Conservation (phyloP, 176 grass and related monocot genomes). For the Zea luxurians region DNA sequence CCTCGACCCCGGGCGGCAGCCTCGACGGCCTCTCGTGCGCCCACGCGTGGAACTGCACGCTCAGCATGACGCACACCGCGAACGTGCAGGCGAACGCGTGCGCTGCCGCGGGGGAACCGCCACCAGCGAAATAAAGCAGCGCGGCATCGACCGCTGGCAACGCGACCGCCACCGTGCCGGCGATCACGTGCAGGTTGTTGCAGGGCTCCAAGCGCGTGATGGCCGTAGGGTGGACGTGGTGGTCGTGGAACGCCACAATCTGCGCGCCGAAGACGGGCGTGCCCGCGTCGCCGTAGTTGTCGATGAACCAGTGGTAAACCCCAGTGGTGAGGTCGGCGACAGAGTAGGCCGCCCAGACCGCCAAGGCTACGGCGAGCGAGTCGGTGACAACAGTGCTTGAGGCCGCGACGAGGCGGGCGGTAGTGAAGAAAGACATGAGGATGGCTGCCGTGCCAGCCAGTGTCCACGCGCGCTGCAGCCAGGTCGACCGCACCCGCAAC, state of each 20-base stretch:
- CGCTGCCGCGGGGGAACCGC: conserved; percentile 31
- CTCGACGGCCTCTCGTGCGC: conserved; percentile 57
- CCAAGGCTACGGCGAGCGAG: conserved; percentile 9
- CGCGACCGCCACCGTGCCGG: conserved; percentile 39
- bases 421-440: not conserved
- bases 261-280: conserved; percentile 70
- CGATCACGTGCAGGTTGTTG: conserved; percentile 63
- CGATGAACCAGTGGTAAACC: conserved; percentile 79
- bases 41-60: conserved; percentile 92
- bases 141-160: conserved; percentile 43
- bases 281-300: conserved; percentile 72
- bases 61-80: conserved; percentile 66
- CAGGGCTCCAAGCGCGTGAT: conserved; percentile 54
- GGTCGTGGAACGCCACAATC: conserved; percentile 73
- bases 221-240: conserved; percentile 62
- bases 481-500: conserved; percentile 54
- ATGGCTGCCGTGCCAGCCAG: not conserved
- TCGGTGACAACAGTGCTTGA: conserved; percentile 38
- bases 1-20: conserved; percentile 53
- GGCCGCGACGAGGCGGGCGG: not conserved
- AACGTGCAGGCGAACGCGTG: conserved; percentile 51
- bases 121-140: not conserved
- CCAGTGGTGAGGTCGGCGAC: conserved; percentile 70
- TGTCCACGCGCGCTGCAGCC: conserved; percentile 69
- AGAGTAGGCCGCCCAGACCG: conserved; percentile 48